Percentiles rank a stretch among this genome's conserved stretches.
phyloP scores from a whole-genome alignment of 2,329 filamentous ascomycete species.

The Parastagonospora avenae region DNA sequence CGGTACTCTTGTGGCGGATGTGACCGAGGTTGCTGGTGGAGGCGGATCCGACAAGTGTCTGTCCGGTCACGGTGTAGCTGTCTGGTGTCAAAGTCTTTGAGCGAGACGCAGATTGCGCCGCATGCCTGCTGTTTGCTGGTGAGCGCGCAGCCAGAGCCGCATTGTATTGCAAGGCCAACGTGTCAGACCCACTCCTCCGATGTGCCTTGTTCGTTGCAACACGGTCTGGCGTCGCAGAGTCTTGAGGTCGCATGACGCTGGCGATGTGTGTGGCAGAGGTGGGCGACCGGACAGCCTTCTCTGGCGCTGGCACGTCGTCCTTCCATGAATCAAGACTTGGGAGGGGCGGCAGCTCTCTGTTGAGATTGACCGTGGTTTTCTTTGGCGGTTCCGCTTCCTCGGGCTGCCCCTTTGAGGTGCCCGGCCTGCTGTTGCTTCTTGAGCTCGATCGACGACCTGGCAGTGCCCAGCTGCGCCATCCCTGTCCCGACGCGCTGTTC shows the following conservation, averaged over 20 bases:
- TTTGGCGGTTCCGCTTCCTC: constrained; percentile 28
- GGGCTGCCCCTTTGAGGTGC: constrained; percentile 32
- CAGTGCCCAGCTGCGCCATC: constrained; percentile 49
- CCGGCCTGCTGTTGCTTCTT: constrained; percentile 38
- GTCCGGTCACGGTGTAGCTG: constrained; percentile 11
- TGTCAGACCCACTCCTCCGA: constrained; percentile 38
- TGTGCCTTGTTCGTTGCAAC: constrained; percentile 27
- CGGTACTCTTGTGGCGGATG: constrained; percentile 19
- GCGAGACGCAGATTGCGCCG: constrained; percentile 10
- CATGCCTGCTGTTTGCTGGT: constrained; percentile 21
- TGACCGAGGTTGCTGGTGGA: constrained; percentile 28
- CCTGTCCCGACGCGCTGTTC: constrained; percentile 32
- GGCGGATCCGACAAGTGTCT: constrained; percentile 34
- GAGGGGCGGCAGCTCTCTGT: constrained; percentile 54
- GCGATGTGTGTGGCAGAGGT: constrained; percentile 38
- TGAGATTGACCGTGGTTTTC: constrained; percentile 49
- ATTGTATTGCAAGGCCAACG: constrained; percentile 28
- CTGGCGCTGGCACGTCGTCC: constrained; percentile 17
- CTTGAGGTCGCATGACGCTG: constrained; percentile 42
- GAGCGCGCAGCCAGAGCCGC: constrained; percentile 22
- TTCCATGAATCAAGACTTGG: constrained; percentile 52
- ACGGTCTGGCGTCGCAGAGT: constrained; percentile 29
- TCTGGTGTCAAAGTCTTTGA: constrained; percentile 15
- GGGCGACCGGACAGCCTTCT: constrained; percentile 21
- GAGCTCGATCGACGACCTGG: constrained; percentile 39